Base-by-base conservation (phyloP, 2,329 filamentous ascomycete genomes). In the Aspergillus sp. region DNA sequence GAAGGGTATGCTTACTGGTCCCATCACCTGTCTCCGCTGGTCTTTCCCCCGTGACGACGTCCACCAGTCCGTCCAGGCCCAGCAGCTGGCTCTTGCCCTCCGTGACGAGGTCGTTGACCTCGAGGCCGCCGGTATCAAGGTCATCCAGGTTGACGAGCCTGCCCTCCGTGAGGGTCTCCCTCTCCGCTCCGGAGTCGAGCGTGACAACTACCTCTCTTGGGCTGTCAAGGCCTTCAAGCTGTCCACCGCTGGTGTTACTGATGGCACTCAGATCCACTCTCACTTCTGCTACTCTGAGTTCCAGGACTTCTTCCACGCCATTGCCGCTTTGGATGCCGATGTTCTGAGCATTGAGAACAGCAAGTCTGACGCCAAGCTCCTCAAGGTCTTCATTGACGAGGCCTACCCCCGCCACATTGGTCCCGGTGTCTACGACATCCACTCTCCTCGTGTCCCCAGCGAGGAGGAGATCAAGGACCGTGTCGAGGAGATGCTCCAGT, bases 201-300 rank as follows among this genome's bases (percentile, higher is more conserved):
- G 93, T 69, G 89, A 95, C 70, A 88, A 88, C 66, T 98, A 98
- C 83, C 85, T 98, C 59, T 78, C 86, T 61, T 98, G 93, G 93
- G 93, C 93, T 49, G 93, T 98, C 64, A 85, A 95, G 77, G 90
- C 90, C 62, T 98, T 98, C 90, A 90, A 88, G 71, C 88, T 98
- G 58, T 85, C 91, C 56, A 94, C 90, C 61, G 84, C 90, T 49
- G 93, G 90, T 70, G 91, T 98, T 50, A 76, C 90, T 75, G 89
- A 98, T 73, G 88, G 86, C 47, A 98, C 93, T 58, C 93, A 98
- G 82, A 96, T 98, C 72, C 93, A 98, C 86, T 96, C 90, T 53
- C 93, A 98, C 81, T 98, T 98, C 88, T 98, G 93, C 75, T 98
- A 98, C 85, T 97, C 93, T 42, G 93, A 98, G 82, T 98, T 98